Evolutionary conservation across 2,329 filamentous ascomycete genomes (phyloP), one percentile per base, ranked within the genome.

Genomic region (Neoascochyta sp.): DNA sequence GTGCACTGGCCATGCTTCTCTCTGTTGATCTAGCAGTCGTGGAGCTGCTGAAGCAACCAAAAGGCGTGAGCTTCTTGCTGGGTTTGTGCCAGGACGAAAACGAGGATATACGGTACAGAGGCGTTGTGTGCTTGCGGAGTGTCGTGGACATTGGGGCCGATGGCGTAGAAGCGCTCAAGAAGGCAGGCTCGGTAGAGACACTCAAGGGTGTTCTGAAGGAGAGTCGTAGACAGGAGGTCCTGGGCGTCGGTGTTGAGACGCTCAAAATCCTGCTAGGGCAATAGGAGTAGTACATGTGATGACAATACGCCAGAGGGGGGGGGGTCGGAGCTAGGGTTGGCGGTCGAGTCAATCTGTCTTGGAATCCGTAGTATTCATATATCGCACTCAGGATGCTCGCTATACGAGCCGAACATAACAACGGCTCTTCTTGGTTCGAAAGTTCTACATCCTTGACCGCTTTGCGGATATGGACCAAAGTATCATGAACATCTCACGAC

Each of bases 1-100:
- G 92, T 2, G 90, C 88, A 0, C 63, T 98, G 27, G 92, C 90
- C 1, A 85, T 85, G 63, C 65, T 98, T 14, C 88, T 88, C 0
- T 78, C 80, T 16, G 88, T 82, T 57, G 86, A 92, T 48, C 73
- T 75, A 2, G 83, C 86, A 0, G 81, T 90, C 1, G 71, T 76
- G 3, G 81, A 76, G 4, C 73, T 96, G 3, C 50, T 94, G 20
- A 75, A 78, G 36, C 48, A 58, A 19, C 78, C 86, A 4, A 74
- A 83, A 9, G 87, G 86, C 1, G 72, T 92, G 4, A 73, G 80
- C 39, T 77, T 86, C n/a, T 51, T 96, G n/a, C 63, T 98, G n/a
- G 78, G 73, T 0, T 65, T 96, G 54, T 94, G 87, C 52, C 68
- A 70, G 10, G 87, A 95, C 43, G 71, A 73, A 16, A 76, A 83